Evolutionary conservation across 768 basidiomycete genomes (phyloP).

Genomic region (Collybiopsis luxurians): DNA sequence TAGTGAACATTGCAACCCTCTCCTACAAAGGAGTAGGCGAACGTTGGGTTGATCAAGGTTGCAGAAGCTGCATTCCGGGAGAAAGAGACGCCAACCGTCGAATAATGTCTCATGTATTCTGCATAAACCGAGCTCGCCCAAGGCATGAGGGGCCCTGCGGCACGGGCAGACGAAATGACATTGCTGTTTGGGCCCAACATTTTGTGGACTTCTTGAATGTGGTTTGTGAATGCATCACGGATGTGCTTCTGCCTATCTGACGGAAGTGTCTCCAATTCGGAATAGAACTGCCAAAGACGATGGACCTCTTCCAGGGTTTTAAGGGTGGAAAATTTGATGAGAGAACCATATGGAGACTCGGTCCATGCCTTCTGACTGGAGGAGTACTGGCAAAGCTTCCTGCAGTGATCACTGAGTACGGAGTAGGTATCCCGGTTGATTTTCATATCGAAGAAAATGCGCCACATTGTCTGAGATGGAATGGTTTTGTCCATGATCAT

Average conservation of each 20-base stretch:
- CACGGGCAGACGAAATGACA: conserved; percentile 2
- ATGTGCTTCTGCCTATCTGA: conserved; percentile 9
- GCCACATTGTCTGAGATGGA: conserved; percentile 22
- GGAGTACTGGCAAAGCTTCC: conserved; percentile 24
- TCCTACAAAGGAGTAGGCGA: conserved; percentile 27
- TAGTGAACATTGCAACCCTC: conserved; percentile 31
- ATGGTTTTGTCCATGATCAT: conserved; percentile 24
- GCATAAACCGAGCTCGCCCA: not conserved
- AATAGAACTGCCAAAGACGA: conserved; percentile 28
- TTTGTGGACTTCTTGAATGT: not conserved
- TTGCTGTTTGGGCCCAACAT: not conserved
- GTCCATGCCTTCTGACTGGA: conserved; percentile 24
- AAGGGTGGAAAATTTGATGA: conserved; percentile 25
- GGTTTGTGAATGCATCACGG: conserved; percentile 12
- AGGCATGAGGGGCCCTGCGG: conserved; percentile 14
- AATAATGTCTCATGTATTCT: conserved; percentile 18
- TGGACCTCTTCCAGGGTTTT: conserved; percentile 29
- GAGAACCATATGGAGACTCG: conserved; percentile 21
- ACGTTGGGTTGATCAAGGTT: conserved; percentile 32
- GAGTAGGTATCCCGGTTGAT: conserved; percentile 23
- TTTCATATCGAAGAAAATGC: conserved; percentile 35
- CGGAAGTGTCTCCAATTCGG: conserved; percentile 18
- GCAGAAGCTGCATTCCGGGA: conserved; percentile 15
- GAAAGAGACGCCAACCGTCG: conserved; percentile 29
- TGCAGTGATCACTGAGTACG: conserved; percentile 24